phyloP scores from a whole-genome alignment of 345 rosid species.

The Zanthoxylum bungeanum region DNA sequence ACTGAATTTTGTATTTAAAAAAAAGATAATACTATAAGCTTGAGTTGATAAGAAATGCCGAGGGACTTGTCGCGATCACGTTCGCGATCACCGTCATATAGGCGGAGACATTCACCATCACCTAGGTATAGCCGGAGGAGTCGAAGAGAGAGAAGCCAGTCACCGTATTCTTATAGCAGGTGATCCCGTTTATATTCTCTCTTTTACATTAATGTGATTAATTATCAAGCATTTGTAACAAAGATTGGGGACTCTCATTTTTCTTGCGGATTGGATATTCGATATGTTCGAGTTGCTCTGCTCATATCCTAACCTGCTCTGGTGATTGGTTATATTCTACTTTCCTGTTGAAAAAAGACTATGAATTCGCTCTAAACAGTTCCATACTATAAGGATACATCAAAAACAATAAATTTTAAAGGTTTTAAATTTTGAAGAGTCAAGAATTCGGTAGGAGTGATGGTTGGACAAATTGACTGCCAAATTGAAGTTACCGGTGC shows the following conservation, averaged over 20 bases:
- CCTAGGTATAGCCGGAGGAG: slow-evolving; percentile 79
- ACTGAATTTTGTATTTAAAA: background rate
- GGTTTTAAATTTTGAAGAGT: background rate
- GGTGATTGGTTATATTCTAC: slow-evolving; percentile 4
- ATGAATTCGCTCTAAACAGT: background rate
- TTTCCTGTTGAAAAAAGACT: background rate
- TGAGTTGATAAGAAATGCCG: slow-evolving; percentile 53
- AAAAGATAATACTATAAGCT: background rate
- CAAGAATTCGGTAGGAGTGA: slow-evolving; percentile 3
- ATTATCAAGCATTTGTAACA: slow-evolving; percentile 30
- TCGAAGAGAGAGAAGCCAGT: slow-evolving; percentile 74
- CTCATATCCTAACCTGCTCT: slow-evolving; percentile 24
- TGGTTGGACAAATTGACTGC: slow-evolving; percentile 13
- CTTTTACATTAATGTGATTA: slow-evolving; percentile 17
- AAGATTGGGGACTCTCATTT: slow-evolving; percentile 33
- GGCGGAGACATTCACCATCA: slow-evolving; percentile 71
- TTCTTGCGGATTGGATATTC: slow-evolving; percentile 28
- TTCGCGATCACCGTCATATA: slow-evolving; percentile 73
- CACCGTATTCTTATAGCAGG: slow-evolving; percentile 88
- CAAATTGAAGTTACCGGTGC: slow-evolving; percentile 14
- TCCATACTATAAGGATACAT: background rate
- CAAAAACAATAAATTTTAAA: background rate
- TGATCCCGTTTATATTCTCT: slow-evolving; percentile 57
- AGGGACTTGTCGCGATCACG: slow-evolving; percentile 70
- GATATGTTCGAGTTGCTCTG: slow-evolving; percentile 27